phyloP scores from a whole-genome alignment of 2,329 filamentous ascomycete species.

The Fusarium continuum region DNA sequence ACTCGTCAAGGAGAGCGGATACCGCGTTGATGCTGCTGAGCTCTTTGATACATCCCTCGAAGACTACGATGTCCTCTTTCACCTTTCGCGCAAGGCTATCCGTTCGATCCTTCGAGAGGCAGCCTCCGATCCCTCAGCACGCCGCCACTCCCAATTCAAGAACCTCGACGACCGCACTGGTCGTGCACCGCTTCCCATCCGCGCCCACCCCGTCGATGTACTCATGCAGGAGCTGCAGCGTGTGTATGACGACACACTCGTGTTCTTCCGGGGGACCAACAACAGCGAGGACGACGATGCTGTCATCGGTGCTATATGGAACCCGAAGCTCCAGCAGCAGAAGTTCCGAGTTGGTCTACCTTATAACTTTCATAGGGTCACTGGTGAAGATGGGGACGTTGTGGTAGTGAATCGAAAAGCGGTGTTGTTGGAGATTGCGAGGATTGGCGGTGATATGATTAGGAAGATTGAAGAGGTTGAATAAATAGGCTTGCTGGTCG shows the following conservation, averaged over 20 bases:
- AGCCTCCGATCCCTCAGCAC: conserved; percentile 48
- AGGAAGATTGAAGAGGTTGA: conserved; percentile 66
- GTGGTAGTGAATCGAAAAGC: conserved; percentile 73
- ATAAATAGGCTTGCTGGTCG: conserved; percentile 9
- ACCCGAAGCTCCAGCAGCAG: conserved; percentile 62
- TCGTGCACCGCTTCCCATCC: conserved; percentile 56
- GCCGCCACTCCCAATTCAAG: conserved; percentile 72
- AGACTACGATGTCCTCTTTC: conserved; percentile 89
- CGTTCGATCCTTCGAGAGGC: conserved; percentile 53
- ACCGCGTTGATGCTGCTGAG: conserved; percentile 57
- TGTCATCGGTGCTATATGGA: conserved; percentile 68
- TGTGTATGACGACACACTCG: conserved; percentile 72
- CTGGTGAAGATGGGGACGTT: conserved; percentile 54
- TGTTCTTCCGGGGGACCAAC: conserved; percentile 79
- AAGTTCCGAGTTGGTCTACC: conserved; percentile 76
- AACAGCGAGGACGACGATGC: conserved; percentile 55
- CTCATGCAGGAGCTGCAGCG: conserved; percentile 74
- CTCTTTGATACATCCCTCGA: conserved; percentile 78
- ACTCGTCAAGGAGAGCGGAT: conserved; percentile 62
- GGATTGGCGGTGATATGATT: conserved; percentile 73
- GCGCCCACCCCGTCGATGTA: conserved; percentile 67
- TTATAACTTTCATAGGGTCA: conserved; percentile 60
- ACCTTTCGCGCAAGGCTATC: conserved; percentile 67
- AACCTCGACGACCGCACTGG: conserved; percentile 75
- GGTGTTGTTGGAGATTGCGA: conserved; percentile 77